Evolutionary conservation across 495 filamentous ascomycete genomes (phyloP).

Genomic region (Collariella sp.): DNA sequence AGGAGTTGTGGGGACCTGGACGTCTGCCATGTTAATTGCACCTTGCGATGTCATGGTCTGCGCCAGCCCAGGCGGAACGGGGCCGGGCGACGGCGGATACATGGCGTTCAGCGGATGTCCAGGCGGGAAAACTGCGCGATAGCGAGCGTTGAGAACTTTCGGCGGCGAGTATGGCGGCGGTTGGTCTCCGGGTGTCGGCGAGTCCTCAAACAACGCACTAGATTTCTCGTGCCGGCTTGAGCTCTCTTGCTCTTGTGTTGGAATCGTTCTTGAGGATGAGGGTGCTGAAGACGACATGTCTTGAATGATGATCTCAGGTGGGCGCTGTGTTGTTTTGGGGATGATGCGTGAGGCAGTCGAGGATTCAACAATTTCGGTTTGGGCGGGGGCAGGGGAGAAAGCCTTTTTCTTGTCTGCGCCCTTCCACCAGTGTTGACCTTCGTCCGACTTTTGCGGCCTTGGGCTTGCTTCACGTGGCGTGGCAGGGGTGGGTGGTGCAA

Average conservation of each 20-base stretch:
- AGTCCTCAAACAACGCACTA: constrained; percentile 5
- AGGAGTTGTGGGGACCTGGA: constrained; percentile 31
- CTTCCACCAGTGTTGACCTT: constrained; percentile 29
- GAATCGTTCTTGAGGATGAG: constrained; percentile 15
- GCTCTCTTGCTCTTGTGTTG: constrained; percentile 5
- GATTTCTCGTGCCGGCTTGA: constrained; percentile 33
- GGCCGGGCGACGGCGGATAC: constrained; percentile 39
- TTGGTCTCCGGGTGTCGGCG: constrained; percentile 11
- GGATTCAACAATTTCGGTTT: constrained; percentile 6
- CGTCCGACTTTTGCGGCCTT: not conserved
- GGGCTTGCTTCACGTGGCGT: constrained; percentile 1
- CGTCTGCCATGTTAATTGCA: constrained; percentile 33
- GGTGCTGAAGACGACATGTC: constrained; percentile 15
- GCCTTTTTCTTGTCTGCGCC: constrained; percentile 23
- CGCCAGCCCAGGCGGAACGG: constrained; percentile 32
- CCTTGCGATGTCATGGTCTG: constrained; percentile 42
- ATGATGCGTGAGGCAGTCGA: constrained; percentile 2
- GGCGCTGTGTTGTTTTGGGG: not conserved
- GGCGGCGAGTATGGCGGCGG: constrained; percentile 41
- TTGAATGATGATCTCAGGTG: constrained; percentile 9
- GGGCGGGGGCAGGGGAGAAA: constrained; percentile 9
- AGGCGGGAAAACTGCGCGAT: constrained; percentile 34
- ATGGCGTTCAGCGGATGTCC: constrained; percentile 26
- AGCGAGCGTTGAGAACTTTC: constrained; percentile 23
- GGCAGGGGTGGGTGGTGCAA: constrained; percentile 35